Evolutionary conservation across 306 rosid genomes (phyloP).

Genomic region (Lathyrus aphaca): DNA sequence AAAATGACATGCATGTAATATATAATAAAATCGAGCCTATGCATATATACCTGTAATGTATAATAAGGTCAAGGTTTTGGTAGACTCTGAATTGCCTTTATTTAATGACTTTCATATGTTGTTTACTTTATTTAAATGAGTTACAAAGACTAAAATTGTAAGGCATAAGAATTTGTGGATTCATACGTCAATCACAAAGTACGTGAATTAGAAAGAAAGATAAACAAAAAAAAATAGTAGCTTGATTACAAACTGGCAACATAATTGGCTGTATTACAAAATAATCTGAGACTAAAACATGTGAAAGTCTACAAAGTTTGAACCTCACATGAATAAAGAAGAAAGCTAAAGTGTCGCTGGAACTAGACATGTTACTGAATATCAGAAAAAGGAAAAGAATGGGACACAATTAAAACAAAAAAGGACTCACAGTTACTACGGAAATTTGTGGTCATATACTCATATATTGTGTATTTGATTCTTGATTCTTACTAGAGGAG

Average conservation of each 20-base stretch:
- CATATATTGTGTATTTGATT: conserved; percentile 34
- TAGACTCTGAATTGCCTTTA: neutral
- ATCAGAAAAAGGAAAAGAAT: neutral
- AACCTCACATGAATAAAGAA: neutral
- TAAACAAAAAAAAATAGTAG: neutral
- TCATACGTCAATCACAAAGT: conserved; percentile 15
- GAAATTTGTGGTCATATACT: conserved; percentile 43
- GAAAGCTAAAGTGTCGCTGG: neutral
- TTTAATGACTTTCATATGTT: neutral
- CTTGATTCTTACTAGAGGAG: conserved; percentile 30
- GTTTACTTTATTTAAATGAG: conserved; percentile 10
- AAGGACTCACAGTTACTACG: conserved; percentile 9
- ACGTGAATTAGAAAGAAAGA: neutral
- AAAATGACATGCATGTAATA: conserved; percentile 37
- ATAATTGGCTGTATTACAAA: neutral
- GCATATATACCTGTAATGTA: conserved; percentile 14
- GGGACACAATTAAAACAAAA: neutral
- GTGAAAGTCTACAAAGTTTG: neutral
- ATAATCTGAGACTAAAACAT: neutral
- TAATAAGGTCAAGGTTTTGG: neutral
- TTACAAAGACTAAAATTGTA: neutral
- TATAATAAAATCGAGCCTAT: neutral
- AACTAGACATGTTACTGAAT: conserved; percentile 8
- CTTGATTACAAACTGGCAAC: neutral
- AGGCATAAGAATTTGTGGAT: neutral